These are phyloP conservation scores for Arthrocladium fulminans DNA, from an alignment of 2,329 filamentous ascomycete species.

Conservation along the genomic window DNA sequence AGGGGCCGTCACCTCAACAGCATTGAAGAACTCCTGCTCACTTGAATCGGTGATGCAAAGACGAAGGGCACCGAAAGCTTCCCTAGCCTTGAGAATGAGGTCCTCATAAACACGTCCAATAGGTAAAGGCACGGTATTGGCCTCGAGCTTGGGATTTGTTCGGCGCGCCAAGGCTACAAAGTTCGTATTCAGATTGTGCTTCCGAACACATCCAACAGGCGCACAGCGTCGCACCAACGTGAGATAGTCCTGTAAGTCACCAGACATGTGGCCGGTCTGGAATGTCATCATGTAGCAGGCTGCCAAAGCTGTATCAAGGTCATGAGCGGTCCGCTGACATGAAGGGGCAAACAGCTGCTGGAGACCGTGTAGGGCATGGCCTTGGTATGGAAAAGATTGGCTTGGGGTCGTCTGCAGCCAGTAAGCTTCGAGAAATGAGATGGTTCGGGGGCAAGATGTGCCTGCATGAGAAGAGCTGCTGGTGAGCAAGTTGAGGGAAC, in stretches of 20 bases:
- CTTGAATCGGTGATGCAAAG: slow-evolving; percentile 23
- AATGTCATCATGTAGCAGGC: slow-evolving; percentile 29
- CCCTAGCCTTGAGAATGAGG: slow-evolving; percentile 17
- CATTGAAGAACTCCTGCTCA: not conserved
- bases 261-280: slow-evolving; percentile 28
- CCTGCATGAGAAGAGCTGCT: slow-evolving; percentile 61
- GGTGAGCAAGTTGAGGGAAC: slow-evolving; percentile 55
- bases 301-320: slow-evolving; percentile 24
- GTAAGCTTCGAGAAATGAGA: slow-evolving; percentile 46
- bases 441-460: slow-evolving; percentile 57
- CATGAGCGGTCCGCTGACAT: slow-evolving; percentile 5
- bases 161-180: slow-evolving; percentile 20
- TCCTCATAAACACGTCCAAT: slow-evolving; percentile 9
- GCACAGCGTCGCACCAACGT: slow-evolving; percentile 29
- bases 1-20: not conserved
- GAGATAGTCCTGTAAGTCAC: slow-evolving; percentile 28
- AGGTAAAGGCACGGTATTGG: slow-evolving; percentile 14
- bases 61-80: slow-evolving; percentile 17
- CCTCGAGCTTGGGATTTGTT: slow-evolving; percentile 19
- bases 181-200: slow-evolving; percentile 17
- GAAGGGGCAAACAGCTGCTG: slow-evolving; percentile 41
- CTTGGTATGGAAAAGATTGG: slow-evolving; percentile 53
- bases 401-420: slow-evolving; percentile 43
- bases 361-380: slow-evolving; percentile 55
- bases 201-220: slow-evolving; percentile 29